Base-by-base conservation (phyloP, 345 rosid species). In the Odontarrhena argentea region DNA sequence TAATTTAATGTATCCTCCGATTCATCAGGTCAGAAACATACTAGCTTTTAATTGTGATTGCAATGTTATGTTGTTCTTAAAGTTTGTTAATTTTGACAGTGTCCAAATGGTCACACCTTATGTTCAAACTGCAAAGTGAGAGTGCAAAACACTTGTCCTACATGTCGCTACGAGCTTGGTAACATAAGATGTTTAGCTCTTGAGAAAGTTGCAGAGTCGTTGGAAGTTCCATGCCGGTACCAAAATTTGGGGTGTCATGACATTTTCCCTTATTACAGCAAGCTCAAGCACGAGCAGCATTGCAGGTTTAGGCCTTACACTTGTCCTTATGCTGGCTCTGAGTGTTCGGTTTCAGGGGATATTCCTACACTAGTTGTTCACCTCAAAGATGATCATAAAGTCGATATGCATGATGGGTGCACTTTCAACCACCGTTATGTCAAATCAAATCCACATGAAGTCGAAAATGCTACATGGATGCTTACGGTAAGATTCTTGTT, bases 401-500 rank as follows among this genome's bases (percentile, higher is more conserved):
- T 93, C 34, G 97, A 93, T 70, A 85, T 88, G 98, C 97, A 90
- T 60, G 84, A 85, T n/a, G 96, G 98, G 0, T 83, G 92, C 60
- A 86, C 90, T 55, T 93, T 90, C 77, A 90, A 88, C 74, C 96
- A 93, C 77, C 81, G 94, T 74, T 93, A 93, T 70, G 97, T 90
- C 5, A 90, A 93, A 48, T 77, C 97, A 40, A 84, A 86, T 77
- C 91, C 98, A 22, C 86, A 78, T 24, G 98, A 88, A 77, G 88
- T 89, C 13, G 97, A 90, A 65, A 90, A 93, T 49, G 98, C 98
- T 41, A 93, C 96, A 32, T 93, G 98, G 98, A 93, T 88, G 98
- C 77, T 90, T 60, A 93, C 98, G 55, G 98, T 93, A 82, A 86
- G 73, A 8, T 2, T 49, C 12, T 34, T 30, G 11, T 55, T 69